phyloP scores from a whole-genome alignment of 2,329 filamentous ascomycete genomes.

The Paecilomyces fulvus region DNA sequence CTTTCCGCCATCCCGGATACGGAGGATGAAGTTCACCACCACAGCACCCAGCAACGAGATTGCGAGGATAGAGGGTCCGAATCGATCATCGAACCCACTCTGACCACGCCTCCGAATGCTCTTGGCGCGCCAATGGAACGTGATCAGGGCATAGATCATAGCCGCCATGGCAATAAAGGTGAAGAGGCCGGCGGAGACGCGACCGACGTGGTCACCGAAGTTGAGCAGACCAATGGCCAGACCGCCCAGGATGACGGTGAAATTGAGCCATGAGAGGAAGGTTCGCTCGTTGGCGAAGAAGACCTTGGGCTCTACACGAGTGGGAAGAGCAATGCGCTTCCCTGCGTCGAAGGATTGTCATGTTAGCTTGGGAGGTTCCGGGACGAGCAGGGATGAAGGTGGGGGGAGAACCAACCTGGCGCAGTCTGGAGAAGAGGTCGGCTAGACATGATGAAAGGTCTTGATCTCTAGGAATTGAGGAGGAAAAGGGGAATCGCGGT shows the following conservation, averaged over 20 bases:
- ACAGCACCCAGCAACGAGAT: constrained; percentile 80
- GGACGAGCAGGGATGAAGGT: constrained; percentile 2
- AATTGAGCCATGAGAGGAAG: constrained; percentile 99
- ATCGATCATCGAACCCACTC: constrained; percentile 92
- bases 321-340: constrained; percentile 96
- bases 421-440: constrained; percentile 93
- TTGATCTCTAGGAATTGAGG: neutral
- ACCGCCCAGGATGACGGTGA: constrained; percentile 95
- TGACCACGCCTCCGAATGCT: constrained; percentile 86
- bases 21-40: constrained; percentile 90
- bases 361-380: constrained; percentile 3
- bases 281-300: constrained; percentile 99
- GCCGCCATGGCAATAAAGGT: constrained; percentile 88
- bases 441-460: constrained; percentile 63
- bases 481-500: neutral
- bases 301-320: constrained; percentile 97
- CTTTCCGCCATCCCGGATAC: constrained; percentile 32
- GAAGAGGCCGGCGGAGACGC: constrained; percentile 89
- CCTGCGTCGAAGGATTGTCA: constrained; percentile 44
- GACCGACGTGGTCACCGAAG: constrained; percentile 89
- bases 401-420: constrained; percentile 56
- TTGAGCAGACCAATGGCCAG: constrained; percentile 95
- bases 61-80: constrained; percentile 84
- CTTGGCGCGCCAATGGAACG: constrained; percentile 94
- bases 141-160: constrained; percentile 90